Evolutionary conservation across 441 rosid species (phyloP), one percentile per base, ranked within the genome.

Genomic region (Erodium chrysanthum): DNA sequence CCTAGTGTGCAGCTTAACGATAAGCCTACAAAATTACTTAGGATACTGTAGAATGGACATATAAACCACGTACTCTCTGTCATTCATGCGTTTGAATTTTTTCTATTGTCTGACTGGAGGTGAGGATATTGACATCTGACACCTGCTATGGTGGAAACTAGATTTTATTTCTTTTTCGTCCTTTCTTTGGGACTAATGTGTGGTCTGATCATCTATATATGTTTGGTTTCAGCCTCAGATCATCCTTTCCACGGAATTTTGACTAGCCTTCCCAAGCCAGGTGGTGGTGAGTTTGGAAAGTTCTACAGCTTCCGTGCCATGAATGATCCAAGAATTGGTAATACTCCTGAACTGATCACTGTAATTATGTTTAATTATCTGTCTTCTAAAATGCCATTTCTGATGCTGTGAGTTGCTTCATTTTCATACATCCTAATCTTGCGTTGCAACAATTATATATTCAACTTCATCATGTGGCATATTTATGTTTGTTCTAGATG

Each of bases 281-380:
- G 89, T 12, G 99, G 99, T 50, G 99, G 97, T 58, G 95, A 95
- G 68, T 95, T 86, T 37, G 99, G 99, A 69, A 95, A 95, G 71
- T 95, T 90, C 75, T 95, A 95, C 67, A 87, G 99, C 75, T 82
- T 95, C 68, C 90, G 97, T 63, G 96, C 96, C 46, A 78, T 95
- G 12, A 95, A 90, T 79, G 97, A 91, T 81, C 97, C 99, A 15
- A 82, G 99, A 71, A 86, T 95, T 69, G 99, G 99, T 91, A 84
- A 77, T 62, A 7, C 40, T 62, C 65, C 59, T 17, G 7, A 44
- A 35, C 33, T 10, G 46, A n/a, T 7, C 8, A 8, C 44, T 37
- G 1, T 52, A 10, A 25, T 66, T 21, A 27, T 50, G 18, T 59
- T 40, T 11, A 8, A 25, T 25, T 25, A 25, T 25, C 29, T 25